Conservation (phyloP, 2,329 filamentous ascomycete species). For the Grosmannia huntii region DNA sequence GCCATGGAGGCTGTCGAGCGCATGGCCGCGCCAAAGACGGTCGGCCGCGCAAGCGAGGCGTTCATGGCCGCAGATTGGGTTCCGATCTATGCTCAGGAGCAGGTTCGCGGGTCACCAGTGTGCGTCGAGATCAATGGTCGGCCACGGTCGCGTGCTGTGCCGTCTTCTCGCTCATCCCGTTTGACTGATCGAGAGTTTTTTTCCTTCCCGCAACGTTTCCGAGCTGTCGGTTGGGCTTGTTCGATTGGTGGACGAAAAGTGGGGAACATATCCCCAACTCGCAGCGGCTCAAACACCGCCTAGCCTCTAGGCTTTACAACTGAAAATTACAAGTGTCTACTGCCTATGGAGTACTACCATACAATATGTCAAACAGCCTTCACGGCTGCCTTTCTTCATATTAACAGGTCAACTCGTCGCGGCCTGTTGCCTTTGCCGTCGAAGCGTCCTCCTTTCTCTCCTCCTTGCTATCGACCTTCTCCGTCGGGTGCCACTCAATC, state of each 20-base stretch:
- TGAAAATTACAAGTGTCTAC: too few species aligned
- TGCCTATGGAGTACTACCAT: too few species aligned
- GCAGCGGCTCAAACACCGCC: too few species aligned
- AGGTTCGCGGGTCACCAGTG: neutral
- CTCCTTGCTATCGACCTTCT: constrained; percentile 26
- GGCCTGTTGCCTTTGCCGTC: constrained; percentile 53
- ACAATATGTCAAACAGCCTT: too few species aligned
- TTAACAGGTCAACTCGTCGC: constrained; percentile 44
- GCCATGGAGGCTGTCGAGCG: neutral
- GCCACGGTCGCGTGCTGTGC: neutral
- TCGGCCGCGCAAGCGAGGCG: neutral
- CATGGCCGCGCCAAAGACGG: neutral
- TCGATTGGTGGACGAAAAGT: neutral
- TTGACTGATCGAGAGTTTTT: neutral
- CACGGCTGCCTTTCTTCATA: neutral
- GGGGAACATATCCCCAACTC: neutral
- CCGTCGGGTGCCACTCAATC: constrained; percentile 66
- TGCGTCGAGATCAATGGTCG: neutral
- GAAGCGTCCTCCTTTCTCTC: constrained; percentile 23
- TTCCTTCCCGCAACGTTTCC: neutral
- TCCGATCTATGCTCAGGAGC: neutral
- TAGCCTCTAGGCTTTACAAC: too few species aligned
- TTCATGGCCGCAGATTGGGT: neutral
- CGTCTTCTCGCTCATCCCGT: neutral
- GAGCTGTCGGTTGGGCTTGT: neutral